phyloP scores from a whole-genome alignment of 1,284 basidiomycete species.

The Ceratobasidium sp. region DNA sequence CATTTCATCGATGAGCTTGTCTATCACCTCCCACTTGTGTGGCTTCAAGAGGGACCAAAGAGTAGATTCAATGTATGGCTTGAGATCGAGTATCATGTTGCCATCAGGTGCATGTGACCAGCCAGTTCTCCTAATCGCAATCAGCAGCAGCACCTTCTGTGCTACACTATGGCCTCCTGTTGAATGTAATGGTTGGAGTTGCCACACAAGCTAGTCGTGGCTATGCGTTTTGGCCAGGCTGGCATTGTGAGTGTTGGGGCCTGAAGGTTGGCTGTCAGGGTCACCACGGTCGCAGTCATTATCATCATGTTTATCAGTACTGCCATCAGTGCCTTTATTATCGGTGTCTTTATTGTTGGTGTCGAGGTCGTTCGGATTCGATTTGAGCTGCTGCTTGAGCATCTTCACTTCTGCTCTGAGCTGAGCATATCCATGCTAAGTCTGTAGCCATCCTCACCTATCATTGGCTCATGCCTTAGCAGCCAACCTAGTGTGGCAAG shows the following conservation, averaged over 20 bases:
- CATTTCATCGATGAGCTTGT: neutral
- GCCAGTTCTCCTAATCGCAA: neutral
- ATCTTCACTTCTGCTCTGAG: neutral
- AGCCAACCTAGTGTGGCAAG: neutral
- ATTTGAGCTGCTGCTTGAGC: neutral
- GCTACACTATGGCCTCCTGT: neutral
- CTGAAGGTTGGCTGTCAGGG: neutral
- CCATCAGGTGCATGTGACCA: neutral
- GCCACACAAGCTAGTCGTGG: neutral
- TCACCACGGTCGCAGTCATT: no score
- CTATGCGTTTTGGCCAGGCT: neutral
- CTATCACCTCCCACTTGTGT: neutral
- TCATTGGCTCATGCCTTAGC: neutral
- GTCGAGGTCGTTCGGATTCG: neutral
- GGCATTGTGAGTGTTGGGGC: no score
- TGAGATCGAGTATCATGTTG: neutral
- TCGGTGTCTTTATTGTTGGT: neutral
- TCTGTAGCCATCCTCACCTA: neutral
- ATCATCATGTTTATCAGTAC: no score
- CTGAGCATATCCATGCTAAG: neutral
- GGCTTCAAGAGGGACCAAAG: neutral
- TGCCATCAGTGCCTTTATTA: no score
- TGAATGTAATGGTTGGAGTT: neutral
- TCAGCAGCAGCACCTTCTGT: neutral
- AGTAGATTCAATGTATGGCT: constrained; percentile 8